phyloP scores from a whole-genome alignment of 371 early-diverging fungal species.

The Chytridium lagenaria region DNA sequence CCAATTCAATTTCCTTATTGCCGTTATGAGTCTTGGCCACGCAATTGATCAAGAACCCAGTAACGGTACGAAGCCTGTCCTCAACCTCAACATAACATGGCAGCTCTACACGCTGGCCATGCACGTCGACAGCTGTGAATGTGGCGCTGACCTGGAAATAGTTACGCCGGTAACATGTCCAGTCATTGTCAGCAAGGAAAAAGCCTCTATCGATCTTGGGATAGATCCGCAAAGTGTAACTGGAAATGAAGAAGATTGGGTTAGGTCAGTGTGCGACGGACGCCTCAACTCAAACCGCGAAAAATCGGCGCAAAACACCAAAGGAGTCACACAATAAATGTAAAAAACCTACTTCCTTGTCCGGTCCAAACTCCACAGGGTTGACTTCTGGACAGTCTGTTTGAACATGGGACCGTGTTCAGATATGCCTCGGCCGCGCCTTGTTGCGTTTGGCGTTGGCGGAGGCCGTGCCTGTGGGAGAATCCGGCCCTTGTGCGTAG shows the following conservation, averaged over 20 bases:
- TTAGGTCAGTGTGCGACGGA: too few species aligned
- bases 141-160: slow-evolving; percentile 89
- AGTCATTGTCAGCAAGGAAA: slow-evolving; percentile 80
- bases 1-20: slow-evolving; percentile 76
- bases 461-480: neutral
- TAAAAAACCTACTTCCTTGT: slow-evolving; percentile 27
- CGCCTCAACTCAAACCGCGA: too few species aligned
- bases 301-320: too few species aligned
- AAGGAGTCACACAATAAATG: neutral
- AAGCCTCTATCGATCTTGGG: slow-evolving; percentile 72
- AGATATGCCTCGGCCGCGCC: slow-evolving; percentile 10
- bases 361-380: slow-evolving; percentile 34
- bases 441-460: neutral
- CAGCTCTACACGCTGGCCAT: slow-evolving; percentile 10
- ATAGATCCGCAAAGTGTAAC: slow-evolving; percentile 23
- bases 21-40: slow-evolving; percentile 73
- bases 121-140: slow-evolving; percentile 64
- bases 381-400: slow-evolving; percentile 29
- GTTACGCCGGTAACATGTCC: slow-evolving; percentile 96
- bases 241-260: neutral
- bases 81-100: slow-evolving; percentile 34
- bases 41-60: slow-evolving; percentile 73
- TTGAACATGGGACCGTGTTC: slow-evolving; percentile 26
- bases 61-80: slow-evolving; percentile 48
- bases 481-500: neutral